These are phyloP conservation scores for Scenedesmus sp. DNA, from an alignment of 163 green algal species.

Conservation along the genomic window DNA sequence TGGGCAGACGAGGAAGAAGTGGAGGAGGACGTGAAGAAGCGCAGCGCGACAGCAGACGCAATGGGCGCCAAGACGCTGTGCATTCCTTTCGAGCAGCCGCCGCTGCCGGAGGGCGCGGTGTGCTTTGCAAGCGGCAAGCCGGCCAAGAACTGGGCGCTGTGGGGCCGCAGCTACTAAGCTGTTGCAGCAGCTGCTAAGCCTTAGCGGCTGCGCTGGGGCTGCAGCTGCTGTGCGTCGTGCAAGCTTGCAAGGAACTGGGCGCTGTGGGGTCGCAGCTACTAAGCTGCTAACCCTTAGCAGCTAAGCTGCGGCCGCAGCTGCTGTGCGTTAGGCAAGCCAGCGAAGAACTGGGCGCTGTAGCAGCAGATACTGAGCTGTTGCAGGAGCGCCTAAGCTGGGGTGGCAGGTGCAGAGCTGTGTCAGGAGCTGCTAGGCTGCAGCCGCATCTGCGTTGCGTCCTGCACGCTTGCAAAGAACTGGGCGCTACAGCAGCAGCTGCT, in stretches of 20 bases:
- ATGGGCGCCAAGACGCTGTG: conserved; percentile 98
- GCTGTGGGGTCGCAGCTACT: conserved; percentile 85
- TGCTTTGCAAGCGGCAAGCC: conserved; percentile 97
- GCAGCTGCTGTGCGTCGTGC: conserved; percentile 91
- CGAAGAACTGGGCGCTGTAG: conserved; percentile 98
- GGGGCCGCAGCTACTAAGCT: conserved; percentile 93
- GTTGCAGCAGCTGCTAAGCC: background rate
- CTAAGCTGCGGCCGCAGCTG: too few species aligned
- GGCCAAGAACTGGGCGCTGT: conserved; percentile 97
- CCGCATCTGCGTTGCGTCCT: conserved; percentile 57
- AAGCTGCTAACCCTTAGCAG: background rate
- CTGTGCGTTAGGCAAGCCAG: conserved; percentile 87
- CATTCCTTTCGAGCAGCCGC: conserved; percentile 95
- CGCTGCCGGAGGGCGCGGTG: conserved; percentile 85
- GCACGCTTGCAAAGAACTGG: conserved; percentile 97
- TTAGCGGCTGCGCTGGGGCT: background rate
- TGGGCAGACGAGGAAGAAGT: conserved; percentile 96
- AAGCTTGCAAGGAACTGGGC: conserved; percentile 97
- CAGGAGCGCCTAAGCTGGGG: background rate
- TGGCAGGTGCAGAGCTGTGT: background rate
- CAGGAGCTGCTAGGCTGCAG: too few species aligned
- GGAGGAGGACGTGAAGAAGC: conserved; percentile 96
- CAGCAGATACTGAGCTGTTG: conserved; percentile 86
- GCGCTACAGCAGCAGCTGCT: conserved; percentile 96
- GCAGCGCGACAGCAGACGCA: conserved; percentile 80